phyloP scores from a whole-genome alignment of 2,329 filamentous ascomycete genomes.

The Alternaria triticimaculans region DNA sequence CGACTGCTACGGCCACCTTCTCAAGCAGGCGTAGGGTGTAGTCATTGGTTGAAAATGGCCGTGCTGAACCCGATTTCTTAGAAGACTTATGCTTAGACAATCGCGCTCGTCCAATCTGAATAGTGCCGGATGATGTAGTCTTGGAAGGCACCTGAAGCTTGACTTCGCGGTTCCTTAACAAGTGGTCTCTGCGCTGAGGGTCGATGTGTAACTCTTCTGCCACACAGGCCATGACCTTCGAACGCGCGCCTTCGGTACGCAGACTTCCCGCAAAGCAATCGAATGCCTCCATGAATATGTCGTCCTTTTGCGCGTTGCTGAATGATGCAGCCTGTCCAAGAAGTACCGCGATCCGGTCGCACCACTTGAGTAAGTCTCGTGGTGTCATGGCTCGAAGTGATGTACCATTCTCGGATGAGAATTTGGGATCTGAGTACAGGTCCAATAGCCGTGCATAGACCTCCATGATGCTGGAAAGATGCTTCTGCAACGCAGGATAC shows the following conservation, averaged over 20 bases:
- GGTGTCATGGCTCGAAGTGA: slow-evolving; percentile 69
- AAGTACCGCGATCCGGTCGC: slow-evolving; percentile 73
- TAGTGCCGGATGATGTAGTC: slow-evolving; percentile 30
- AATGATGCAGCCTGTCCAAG: slow-evolving; percentile 67
- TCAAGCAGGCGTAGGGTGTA: slow-evolving; percentile 87
- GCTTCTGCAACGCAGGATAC: slow-evolving; percentile 71
- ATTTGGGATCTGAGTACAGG: slow-evolving; percentile 52
- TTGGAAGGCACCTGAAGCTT: slow-evolving; percentile 56
- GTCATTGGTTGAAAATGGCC: slow-evolving; percentile 86
- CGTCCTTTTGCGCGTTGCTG: slow-evolving; percentile 74
- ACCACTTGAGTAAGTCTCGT: slow-evolving; percentile 91
- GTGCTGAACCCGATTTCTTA: slow-evolving; percentile 47
- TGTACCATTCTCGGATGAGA: slow-evolving; percentile 61
- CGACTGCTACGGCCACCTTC: slow-evolving; percentile 82
- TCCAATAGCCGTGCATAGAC: slow-evolving; percentile 58
- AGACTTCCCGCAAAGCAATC: slow-evolving; percentile 90
- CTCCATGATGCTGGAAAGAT: slow-evolving; percentile 62
- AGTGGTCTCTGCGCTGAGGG: slow-evolving; percentile 79
- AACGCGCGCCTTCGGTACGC: slow-evolving; percentile 68
- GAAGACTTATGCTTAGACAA: slow-evolving; percentile 52
- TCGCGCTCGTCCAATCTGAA: slow-evolving; percentile 52
- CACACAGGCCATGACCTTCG: slow-evolving; percentile 70
- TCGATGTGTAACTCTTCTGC: slow-evolving; percentile 89
- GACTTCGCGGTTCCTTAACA: slow-evolving; percentile 75
- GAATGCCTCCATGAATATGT: slow-evolving; percentile 90